These are phyloP conservation scores for Sordariomycetes sp. DNA, from an alignment of 2,329 filamentous ascomycete genomes.

Conservation along the genomic window DNA sequence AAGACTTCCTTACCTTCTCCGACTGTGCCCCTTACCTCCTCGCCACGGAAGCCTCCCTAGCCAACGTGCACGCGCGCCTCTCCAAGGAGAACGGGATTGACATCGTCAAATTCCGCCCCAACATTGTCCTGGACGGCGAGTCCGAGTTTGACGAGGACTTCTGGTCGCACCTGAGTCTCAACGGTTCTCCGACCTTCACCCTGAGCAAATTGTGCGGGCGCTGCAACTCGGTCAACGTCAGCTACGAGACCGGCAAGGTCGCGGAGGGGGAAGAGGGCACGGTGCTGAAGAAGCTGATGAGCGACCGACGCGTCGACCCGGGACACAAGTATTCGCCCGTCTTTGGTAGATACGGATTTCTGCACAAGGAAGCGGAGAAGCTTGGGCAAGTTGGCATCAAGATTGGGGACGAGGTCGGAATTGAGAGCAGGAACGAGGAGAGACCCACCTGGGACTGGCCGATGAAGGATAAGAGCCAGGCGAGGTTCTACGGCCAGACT, in stretches of 20 bases:
- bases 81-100: constrained; percentile 45
- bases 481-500: constrained; percentile 14
- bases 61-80: constrained; percentile 52
- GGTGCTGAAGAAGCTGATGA: constrained; percentile 61
- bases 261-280: constrained; percentile 47
- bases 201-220: constrained; percentile 63
- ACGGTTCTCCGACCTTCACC: constrained; percentile 28
- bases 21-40: constrained; percentile 71
- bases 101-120: constrained; percentile 63
- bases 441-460: constrained; percentile 47
- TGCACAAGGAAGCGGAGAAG: constrained; percentile 17
- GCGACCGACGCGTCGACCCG: constrained; percentile 60
- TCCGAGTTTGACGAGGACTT: constrained; percentile 61
- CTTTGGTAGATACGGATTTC: constrained; percentile 66
- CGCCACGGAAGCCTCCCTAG: constrained; percentile 60
- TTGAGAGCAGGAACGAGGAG: constrained; percentile 38
- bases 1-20: constrained; percentile 56
- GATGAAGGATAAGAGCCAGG: constrained; percentile 8
- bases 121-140: constrained; percentile 57
- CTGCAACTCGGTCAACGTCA: constrained; percentile 62
- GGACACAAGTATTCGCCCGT: constrained; percentile 59
- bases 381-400: constrained; percentile 23
- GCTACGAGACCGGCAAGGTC: constrained; percentile 55
- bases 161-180: constrained; percentile 53
- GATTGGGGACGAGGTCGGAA: constrained; percentile 47